phyloP scores from a whole-genome alignment of 495 filamentous ascomycete genomes.

The Patellaria atrata region DNA sequence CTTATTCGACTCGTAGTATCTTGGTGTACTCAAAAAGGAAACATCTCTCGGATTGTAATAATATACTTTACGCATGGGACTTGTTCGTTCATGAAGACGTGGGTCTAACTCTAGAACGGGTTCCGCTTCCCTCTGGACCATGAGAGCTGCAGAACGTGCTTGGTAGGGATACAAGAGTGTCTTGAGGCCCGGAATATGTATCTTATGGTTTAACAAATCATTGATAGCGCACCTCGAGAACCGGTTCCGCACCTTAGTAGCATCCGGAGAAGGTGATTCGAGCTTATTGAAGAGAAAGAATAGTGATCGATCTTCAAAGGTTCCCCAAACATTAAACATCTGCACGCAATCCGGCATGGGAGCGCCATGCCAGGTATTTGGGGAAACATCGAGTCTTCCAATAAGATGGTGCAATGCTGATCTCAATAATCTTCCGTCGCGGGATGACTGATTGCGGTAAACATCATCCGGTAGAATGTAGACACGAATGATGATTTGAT shows the following conservation, averaged over 20 bases:
- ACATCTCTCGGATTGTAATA: constrained; percentile 59
- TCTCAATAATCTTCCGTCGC: constrained; percentile 11
- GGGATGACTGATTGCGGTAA: constrained; percentile 7
- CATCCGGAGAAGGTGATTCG: constrained; percentile 49
- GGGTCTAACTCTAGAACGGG: constrained; percentile 57
- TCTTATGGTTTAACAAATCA: constrained; percentile 39
- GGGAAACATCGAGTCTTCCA: constrained; percentile 10
- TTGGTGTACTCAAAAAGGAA: constrained; percentile 43
- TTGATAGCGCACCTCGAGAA: constrained; percentile 47
- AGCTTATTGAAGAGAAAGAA: constrained; percentile 81
- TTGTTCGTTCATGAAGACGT: constrained; percentile 40
- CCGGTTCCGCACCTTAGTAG: constrained; percentile 36
- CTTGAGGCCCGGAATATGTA: too few species aligned
- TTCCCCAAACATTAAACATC: constrained; percentile 25
- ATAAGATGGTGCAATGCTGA: constrained; percentile 10
- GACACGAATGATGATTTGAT: constrained; percentile 6
- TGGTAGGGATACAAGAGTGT: constrained; percentile 67
- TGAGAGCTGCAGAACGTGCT: constrained; percentile 63
- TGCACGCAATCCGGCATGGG: not conserved
- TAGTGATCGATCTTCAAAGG: constrained; percentile 43
- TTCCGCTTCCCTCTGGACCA: constrained; percentile 69
- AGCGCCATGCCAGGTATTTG: constrained; percentile 13
- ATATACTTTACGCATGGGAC: constrained; percentile 48
- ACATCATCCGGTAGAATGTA: constrained; percentile 15
- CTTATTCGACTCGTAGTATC: constrained; percentile 55